Conservation (phyloP, 768 basidiomycete species). For the Lentinus brumalis region DNA sequence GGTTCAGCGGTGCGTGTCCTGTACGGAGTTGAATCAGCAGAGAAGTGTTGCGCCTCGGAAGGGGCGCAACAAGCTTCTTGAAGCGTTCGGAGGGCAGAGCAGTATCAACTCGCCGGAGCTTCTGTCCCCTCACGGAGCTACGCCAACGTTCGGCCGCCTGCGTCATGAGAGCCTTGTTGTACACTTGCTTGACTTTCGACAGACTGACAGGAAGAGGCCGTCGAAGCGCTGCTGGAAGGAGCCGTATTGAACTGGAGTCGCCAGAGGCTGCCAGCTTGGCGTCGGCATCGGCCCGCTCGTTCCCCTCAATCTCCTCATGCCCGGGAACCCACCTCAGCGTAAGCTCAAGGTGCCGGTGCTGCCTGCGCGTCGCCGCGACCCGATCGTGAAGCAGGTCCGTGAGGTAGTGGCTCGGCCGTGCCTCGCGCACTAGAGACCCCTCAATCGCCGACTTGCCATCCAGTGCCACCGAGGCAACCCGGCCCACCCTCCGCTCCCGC, state of each 20-base stretch:
- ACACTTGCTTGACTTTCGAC: no score
- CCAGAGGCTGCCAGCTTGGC: conserved; percentile 24
- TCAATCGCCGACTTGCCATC: not conserved
- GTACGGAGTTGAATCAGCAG: conserved; percentile 35
- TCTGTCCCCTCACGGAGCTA: no score
- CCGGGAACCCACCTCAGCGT: conserved; percentile 26
- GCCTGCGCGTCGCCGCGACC: not conserved
- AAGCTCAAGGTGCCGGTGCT: not conserved
- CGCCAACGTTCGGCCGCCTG: no score
- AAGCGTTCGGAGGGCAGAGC: no score
- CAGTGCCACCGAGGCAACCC: not conserved
- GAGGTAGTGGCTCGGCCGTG: conserved; percentile 12
- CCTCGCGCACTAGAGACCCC: not conserved
- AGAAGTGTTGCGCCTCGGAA: no score
- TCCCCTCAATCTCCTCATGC: conserved; percentile 23
- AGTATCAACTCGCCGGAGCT: no score
- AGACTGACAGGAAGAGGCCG: no score
- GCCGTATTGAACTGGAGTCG: no score
- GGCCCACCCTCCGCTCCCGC: not conserved
- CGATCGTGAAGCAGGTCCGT: not conserved
- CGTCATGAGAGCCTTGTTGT: no score
- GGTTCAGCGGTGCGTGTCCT: conserved; percentile 33
- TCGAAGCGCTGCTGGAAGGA: no score
- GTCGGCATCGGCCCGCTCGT: conserved; percentile 23
- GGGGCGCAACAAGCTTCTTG: no score